These are phyloP conservation scores for Dentipellis fragilis DNA, from an alignment of 768 basidiomycete genomes.

Conservation along the genomic window DNA sequence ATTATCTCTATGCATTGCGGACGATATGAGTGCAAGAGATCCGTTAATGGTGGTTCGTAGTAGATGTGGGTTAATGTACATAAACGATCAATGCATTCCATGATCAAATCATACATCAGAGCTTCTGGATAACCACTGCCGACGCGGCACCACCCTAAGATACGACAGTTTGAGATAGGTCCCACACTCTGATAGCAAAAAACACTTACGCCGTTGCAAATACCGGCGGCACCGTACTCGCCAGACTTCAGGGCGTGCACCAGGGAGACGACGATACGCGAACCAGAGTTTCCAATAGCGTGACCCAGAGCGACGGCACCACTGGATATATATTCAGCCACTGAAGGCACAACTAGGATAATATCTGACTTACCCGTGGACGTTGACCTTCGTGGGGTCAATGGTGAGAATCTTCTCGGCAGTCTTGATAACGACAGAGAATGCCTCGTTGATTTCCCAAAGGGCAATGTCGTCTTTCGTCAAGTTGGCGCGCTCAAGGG, in stretches of 20 bases:
- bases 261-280: slow-evolving; percentile 89
- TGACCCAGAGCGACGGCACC: slow-evolving; percentile 95
- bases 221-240: slow-evolving; percentile 90
- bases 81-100: no score
- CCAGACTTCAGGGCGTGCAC: slow-evolving; percentile 86
- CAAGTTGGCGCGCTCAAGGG: slow-evolving; percentile 80
- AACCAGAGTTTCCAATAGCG: slow-evolving; percentile 93
- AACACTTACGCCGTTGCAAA: slow-evolving; percentile 87
- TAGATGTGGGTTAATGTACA: no score
- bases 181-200: neutral
- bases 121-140: slow-evolving; percentile 79
- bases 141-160: slow-evolving; percentile 85
- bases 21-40: neutral
- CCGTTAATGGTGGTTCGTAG: no score
- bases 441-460: slow-evolving; percentile 98
- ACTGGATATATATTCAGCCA: slow-evolving; percentile 30
- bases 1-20: no score
- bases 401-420: slow-evolving; percentile 82
- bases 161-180: slow-evolving; percentile 10
- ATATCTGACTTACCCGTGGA: slow-evolving; percentile 56
- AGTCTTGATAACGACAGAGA: slow-evolving; percentile 87
- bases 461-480: slow-evolving; percentile 75
- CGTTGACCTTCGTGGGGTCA: slow-evolving; percentile 83
- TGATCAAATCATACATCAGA: slow-evolving; percentile 27
- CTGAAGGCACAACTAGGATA: slow-evolving; percentile 1